A percentile compares a stretch with the other conserved stretches of the same genome.
These are phyloP conservation scores for Stromatinia cepivora DNA, from an alignment of 2,329 filamentous ascomycete species.

Conservation along the genomic window DNA sequence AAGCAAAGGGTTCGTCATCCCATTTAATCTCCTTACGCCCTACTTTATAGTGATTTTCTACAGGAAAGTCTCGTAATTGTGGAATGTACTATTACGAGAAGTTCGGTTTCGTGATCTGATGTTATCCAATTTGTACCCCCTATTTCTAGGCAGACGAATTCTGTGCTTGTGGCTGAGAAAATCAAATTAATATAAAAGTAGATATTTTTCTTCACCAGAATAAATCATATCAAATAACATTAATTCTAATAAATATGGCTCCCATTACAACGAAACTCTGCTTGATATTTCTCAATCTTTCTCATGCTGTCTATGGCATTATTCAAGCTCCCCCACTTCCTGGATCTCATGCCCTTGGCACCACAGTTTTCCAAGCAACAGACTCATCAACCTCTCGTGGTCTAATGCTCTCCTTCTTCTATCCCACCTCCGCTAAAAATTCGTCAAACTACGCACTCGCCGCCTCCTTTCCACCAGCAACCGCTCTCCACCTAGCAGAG, in stretches of 20 bases:
- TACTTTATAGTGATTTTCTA: not conserved
- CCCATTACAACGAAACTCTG: slow-evolving; percentile 9
- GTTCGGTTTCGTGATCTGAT: not conserved
- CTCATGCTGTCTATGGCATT: not conserved
- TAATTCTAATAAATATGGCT: not conserved
- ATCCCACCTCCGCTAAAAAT: slow-evolving; percentile 14
- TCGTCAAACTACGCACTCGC: not conserved
- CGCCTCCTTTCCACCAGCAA: slow-evolving; percentile 7
- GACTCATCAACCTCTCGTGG: slow-evolving; percentile 16
- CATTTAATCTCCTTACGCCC: not conserved
- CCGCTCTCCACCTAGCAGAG: slow-evolving; percentile 14
- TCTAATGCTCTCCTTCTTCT: slow-evolving; percentile 25
- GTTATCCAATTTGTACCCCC: slow-evolving; percentile 3
- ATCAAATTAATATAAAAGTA: not conserved
- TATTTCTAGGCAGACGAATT: slow-evolving; percentile 15
- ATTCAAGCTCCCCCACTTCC: slow-evolving; percentile 16
- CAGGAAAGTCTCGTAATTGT: not conserved
- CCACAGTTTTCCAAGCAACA: slow-evolving; percentile 13
- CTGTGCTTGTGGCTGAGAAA: slow-evolving; percentile 2
- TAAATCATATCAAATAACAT: not conserved
- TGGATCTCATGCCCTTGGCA: slow-evolving; percentile 15
- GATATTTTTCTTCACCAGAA: not conserved
- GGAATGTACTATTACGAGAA: not conserved
- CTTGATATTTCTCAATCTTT: slow-evolving; percentile 5
- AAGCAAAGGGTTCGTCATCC: not conserved